Base-by-base conservation (phyloP, 208 protist genomes). In the Wallacemonas collosoma region DNA sequence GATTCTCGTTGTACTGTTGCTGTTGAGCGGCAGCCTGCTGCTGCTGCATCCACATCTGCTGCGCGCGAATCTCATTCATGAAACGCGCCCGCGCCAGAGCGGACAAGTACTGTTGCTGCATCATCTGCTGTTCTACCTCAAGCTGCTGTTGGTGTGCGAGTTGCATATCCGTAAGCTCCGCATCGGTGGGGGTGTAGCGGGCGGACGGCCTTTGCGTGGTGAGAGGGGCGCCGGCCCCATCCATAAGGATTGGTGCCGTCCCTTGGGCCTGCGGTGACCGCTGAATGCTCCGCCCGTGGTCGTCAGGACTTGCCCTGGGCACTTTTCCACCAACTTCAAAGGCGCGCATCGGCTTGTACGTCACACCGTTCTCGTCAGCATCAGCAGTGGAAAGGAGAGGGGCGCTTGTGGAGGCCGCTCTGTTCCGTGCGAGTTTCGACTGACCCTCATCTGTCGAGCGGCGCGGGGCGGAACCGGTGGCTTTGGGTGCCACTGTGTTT, bases 281-380 rank as follows among this genome's bases (percentile, higher is more conserved):
- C 6, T 2, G 56, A 7, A 15, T 41, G 56, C 36, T 7, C 7
- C 26, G 12, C 40, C 41, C 5, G 41, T 44, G 9, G 40, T 41
- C 60, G 7, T 50, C 60, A 35, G 60, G 60, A 17, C 6, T 65
- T 8, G 43, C 60, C 12, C 9, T 14, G 41, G 60, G 60, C 14
- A 17, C 14, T n/a, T 44, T 65, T 0, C 60, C 60, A 26, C 60
- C 60, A 8, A 41, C 4, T 17, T 65, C 60, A 41, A 53, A 65
- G 0, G 60, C 60, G 4, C 60, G 38, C 60, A 65, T 65, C n/a
- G 60, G 60, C 60, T 65, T 65, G 60, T 65, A 65, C 41, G 60
- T 65, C 14, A 65, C 60, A 12, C 43, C 60, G 43, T 65, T 65
- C n/a, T 65, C 60, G 5, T 65, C 60, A 1, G 41, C 43, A 36